These are phyloP conservation scores for Beauveria sp. DNA, from an alignment of 2,329 filamentous ascomycete genomes.

Conservation along the genomic window DNA sequence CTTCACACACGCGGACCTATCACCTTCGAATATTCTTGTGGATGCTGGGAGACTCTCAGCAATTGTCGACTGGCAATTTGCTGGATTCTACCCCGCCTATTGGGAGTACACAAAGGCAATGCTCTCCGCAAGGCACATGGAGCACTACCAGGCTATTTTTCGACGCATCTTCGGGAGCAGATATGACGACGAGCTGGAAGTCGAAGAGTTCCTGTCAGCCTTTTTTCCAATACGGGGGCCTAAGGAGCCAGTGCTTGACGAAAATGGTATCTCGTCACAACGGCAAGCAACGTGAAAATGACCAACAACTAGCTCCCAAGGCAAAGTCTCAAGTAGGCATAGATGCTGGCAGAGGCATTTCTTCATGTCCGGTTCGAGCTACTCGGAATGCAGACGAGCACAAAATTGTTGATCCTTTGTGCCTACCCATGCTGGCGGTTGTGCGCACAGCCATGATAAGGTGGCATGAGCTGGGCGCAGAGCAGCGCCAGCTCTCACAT, in stretches of 20 bases:
- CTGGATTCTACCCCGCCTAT: constrained; percentile 39
- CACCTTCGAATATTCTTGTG: constrained; percentile 26
- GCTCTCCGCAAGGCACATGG: not conserved
- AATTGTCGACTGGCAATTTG: constrained; percentile 40
- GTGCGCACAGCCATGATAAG: too few species aligned
- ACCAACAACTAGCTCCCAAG: not conserved
- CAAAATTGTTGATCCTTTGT: too few species aligned
- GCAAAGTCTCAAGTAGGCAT: not conserved
- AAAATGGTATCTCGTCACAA: not conserved
- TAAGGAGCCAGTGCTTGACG: not conserved
- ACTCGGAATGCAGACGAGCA: too few species aligned
- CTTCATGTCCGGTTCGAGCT: too few species aligned
- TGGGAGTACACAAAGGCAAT: constrained; percentile 30
- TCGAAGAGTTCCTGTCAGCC: not conserved
- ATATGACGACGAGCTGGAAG: not conserved
- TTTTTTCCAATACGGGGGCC: not conserved
- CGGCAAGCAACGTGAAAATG: not conserved
- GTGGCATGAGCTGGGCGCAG: not conserved
- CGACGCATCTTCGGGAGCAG: not conserved
- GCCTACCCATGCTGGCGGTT: not conserved
- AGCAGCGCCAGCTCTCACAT: not conserved
- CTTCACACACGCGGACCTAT: constrained; percentile 28
- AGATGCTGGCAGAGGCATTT: too few species aligned
- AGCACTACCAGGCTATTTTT: constrained; percentile 1
- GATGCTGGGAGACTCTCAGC: constrained; percentile 23